Evolutionary conservation across 192 early-diverging fungal species (phyloP).

Genomic region (Phycomyces blakesleeanus): DNA sequence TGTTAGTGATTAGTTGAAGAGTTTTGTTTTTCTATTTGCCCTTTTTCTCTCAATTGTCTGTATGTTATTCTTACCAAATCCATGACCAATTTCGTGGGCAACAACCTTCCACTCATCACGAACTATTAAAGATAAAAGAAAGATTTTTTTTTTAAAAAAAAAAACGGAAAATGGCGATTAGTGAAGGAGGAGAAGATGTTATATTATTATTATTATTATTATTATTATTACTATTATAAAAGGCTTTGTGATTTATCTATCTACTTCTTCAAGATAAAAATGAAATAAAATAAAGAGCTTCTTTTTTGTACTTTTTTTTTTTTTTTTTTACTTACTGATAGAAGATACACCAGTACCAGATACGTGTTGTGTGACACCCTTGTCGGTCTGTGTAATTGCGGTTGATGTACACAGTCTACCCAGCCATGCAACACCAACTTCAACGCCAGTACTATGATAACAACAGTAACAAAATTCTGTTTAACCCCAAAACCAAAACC

Average conservation of each 20-base stretch:
- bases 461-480: background rate
- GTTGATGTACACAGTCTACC: constrained; percentile 63
- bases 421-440: constrained; percentile 89
- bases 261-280: too few species aligned
- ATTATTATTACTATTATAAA: too few species aligned
- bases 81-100: constrained; percentile 92
- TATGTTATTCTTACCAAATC: constrained; percentile 43
- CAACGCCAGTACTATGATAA: constrained; percentile 56
- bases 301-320: too few species aligned
- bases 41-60: background rate
- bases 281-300: too few species aligned
- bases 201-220: too few species aligned
- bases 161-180: too few species aligned
- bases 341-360: constrained; percentile 86
- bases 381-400: constrained; percentile 43
- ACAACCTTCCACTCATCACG: constrained; percentile 92
- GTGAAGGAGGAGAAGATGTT: too few species aligned
- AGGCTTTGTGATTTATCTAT: too few species aligned
- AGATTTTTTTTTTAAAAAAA: too few species aligned
- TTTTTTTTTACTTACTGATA: constrained; percentile 37
- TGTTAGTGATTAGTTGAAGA: too few species aligned
- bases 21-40: too few species aligned
- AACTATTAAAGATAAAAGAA: constrained; percentile 7
- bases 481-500: background rate
- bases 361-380: constrained; percentile 50